Conservation (phyloP, 2,329 filamentous ascomycete species). For the Cladosporium cucumerinum region DNA sequence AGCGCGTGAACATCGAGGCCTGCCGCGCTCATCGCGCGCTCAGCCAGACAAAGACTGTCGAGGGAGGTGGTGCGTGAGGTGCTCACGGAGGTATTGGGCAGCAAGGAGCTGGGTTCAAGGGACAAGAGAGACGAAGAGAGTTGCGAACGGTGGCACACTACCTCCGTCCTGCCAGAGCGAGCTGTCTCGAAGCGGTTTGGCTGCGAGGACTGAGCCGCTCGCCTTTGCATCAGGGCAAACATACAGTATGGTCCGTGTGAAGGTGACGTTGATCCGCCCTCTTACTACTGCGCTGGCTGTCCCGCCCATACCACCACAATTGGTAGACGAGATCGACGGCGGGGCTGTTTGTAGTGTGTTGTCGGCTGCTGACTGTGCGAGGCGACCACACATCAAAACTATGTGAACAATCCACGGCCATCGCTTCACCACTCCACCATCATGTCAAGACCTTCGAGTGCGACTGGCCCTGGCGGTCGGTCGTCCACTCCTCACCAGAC, state of each 20-base stretch:
- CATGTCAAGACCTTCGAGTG: constrained; percentile 16
- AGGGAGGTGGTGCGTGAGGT: neutral
- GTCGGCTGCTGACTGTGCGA: neutral
- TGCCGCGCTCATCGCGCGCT: neutral
- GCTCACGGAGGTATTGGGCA: constrained; percentile 10
- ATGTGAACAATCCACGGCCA: constrained; percentile 2
- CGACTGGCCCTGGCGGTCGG: constrained; percentile 14
- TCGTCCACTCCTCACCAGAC: constrained; percentile 10
- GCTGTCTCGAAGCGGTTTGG: neutral
- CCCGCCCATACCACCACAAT: neutral
- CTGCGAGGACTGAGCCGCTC: neutral
- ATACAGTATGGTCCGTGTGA: neutral
- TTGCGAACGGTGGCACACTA: neutral
- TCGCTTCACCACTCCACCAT: neutral
- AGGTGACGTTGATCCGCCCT: constrained; percentile 1
- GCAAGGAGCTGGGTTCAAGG: constrained; percentile 10
- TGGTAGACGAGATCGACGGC: constrained; percentile 5
- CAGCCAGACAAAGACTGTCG: neutral
- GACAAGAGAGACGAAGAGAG: neutral
- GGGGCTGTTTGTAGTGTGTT: constrained; percentile 1
- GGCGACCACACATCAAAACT: neutral
- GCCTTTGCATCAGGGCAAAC: neutral
- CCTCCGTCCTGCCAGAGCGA: no score
- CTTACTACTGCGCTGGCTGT: neutral
- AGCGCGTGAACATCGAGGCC: constrained; percentile 3